A percentile compares a stretch with the other conserved stretches of the same genome.
Conservation (phyloP, 352 stramenopile genomes). For the Globisporangium parvum region DNA sequence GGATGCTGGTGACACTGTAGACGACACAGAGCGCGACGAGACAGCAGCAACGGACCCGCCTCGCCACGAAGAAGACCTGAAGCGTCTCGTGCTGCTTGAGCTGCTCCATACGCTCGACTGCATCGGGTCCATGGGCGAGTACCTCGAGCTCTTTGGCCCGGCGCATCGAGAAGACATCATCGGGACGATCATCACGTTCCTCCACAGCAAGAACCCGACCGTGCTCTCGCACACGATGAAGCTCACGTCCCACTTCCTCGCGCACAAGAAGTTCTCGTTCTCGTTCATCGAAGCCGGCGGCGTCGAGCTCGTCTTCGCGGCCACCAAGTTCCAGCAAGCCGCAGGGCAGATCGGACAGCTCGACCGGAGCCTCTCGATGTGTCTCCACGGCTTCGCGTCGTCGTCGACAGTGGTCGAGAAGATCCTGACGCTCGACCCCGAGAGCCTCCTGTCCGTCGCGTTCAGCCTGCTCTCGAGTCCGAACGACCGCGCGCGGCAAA, state of each 20-base stretch:
- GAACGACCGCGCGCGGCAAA: slow-evolving; percentile 75
- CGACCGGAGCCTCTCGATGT: slow-evolving; percentile 81
- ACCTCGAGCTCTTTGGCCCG: slow-evolving; percentile 78
- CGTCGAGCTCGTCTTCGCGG: slow-evolving; percentile 62
- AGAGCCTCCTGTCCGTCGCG: slow-evolving; percentile 53
- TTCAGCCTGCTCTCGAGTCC: slow-evolving; percentile 65
- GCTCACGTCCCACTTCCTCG: slow-evolving; percentile 79
- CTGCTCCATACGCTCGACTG: slow-evolving; percentile 80
- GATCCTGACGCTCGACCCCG: slow-evolving; percentile 45
- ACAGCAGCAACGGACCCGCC: slow-evolving; percentile 24
- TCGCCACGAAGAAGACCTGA: slow-evolving; percentile 73
- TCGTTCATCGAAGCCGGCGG: slow-evolving; percentile 70
- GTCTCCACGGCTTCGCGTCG: slow-evolving; percentile 76
- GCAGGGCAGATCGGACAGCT: slow-evolving; percentile 50
- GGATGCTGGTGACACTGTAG: neutral
- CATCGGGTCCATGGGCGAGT: slow-evolving; percentile 79
- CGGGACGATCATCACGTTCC: slow-evolving; percentile 74
- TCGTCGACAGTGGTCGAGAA: slow-evolving; percentile 74
- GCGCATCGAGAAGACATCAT: slow-evolving; percentile 82
- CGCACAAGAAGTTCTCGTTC: slow-evolving; percentile 82
- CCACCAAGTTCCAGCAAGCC: slow-evolving; percentile 50
- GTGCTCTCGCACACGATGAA: slow-evolving; percentile 81
- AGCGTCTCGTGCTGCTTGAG: slow-evolving; percentile 76
- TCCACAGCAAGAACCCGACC: slow-evolving; percentile 78
- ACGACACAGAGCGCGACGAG: neutral